Base-by-base conservation (phyloP, 108 stramenopile species). In the Cyclotella baltica region DNA sequence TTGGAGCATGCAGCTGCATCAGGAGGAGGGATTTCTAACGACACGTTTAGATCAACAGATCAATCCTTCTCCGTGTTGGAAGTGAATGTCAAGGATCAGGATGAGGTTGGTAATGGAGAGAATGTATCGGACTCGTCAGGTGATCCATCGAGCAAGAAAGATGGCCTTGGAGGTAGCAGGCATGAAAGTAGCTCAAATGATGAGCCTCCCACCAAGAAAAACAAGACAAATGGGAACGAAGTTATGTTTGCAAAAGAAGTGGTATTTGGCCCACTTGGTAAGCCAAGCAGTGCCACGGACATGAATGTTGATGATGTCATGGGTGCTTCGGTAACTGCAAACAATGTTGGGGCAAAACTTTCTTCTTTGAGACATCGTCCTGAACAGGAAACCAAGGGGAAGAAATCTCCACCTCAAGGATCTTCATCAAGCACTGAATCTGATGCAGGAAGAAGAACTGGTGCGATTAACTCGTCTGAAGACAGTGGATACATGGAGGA, bases 401-500 rank as follows among this genome's bases (percentile, higher is more conserved):
- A 25, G 55, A 2, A 55, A 55, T 25, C n/a, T 23, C 55, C 20
- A 2, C 55, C 20, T n/a, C 4, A 55, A 25, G 40, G 13, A 43
- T 43, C 84, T 34, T 90, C 91, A 16, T 72, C 72, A 13, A 75
- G 72, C n/a, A 86, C 88, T 40, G 87, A 81, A 33, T 89, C 87
- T 13, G 43, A 56, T 25, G 64, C 55, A 25, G 55, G 1, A 2
- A n/a, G 22, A 55, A 25, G 71, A 10, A 5, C 4, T 22, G 40
- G 51, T n/a, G n/a, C n/a, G 13, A 80, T 68, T 1, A 88, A 81
- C 22, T 78, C 87, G 1, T 92, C 89, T 23, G 93, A 94, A 67
- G 93, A 92, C 64, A 88, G 86, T 22, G 93, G 93, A 1, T 94
- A 94, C 74, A 73, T 90, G 64, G n/a, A n/a, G n/a, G 91, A 92